Evolutionary conservation across 257 asterid species (phyloP).

Genomic region (Solanum sitiens): DNA sequence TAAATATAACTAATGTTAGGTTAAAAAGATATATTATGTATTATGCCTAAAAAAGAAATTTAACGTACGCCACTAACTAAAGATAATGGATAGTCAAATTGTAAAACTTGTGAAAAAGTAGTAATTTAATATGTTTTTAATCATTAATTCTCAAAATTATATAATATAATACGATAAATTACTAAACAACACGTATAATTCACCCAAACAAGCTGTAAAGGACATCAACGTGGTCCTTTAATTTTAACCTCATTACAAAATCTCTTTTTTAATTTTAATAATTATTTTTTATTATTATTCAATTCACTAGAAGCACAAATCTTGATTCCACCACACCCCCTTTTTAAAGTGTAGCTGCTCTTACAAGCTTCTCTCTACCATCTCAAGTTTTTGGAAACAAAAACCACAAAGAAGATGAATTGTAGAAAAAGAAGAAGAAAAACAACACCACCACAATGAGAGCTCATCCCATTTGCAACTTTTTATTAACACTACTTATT

Average conservation of each 20-base stretch:
- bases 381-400: not conserved
- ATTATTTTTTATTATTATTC: not conserved
- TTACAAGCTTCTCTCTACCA: not conserved
- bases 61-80: too few species aligned
- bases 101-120: not conserved
- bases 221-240: not conserved
- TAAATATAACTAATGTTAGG: too few species aligned
- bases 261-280: not conserved
- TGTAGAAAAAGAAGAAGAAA: not conserved
- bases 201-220: not conserved
- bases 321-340: not conserved
- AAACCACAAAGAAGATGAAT: not conserved
- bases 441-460: not conserved
- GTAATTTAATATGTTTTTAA: not conserved
- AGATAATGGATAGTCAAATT: too few species aligned
- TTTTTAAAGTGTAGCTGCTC: not conserved
- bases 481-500: constrained; percentile 6
- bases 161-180: not conserved
- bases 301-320: not conserved
- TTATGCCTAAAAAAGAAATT: too few species aligned
- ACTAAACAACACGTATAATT: not conserved
- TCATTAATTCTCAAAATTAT: not conserved
- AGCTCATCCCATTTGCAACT: constrained; percentile 18
- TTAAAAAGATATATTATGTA: too few species aligned
- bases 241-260: not conserved